A percentile compares a stretch with the other conserved stretches of the same genome.
Evolutionary conservation across 768 basidiomycete species (phyloP).

Genomic region (Pulveroboletus sp.): DNA sequence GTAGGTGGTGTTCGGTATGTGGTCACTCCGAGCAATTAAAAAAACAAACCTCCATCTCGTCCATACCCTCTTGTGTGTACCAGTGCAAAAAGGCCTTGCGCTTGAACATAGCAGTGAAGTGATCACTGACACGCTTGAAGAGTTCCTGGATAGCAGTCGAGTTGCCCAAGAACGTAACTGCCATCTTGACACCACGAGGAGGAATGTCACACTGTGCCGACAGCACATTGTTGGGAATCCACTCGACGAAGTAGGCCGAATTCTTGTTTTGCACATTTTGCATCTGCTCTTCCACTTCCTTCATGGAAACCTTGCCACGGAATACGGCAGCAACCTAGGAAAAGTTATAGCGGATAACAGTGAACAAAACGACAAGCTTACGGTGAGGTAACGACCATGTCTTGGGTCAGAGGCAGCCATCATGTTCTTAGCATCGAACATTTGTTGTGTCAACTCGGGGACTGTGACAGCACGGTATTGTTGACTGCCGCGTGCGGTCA

Average conservation of each 20-base stretch:
- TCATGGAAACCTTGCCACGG: slow-evolving; percentile 99
- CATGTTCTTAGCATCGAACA: slow-evolving; percentile 99
- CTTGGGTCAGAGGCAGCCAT: slow-evolving; percentile 98
- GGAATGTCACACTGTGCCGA: slow-evolving; percentile 98
- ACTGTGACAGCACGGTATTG: slow-evolving; percentile 97
- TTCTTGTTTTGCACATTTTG: slow-evolving; percentile 97
- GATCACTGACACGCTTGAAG: slow-evolving; percentile 97
- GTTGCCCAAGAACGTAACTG: slow-evolving; percentile 96
- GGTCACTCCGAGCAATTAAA: background rate
- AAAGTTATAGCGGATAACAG: background rate
- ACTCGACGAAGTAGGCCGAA: slow-evolving; percentile 97
- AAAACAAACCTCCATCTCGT: slow-evolving; percentile 81
- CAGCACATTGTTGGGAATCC: slow-evolving; percentile 99
- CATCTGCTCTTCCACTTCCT: slow-evolving; percentile 99
- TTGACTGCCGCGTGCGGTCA: slow-evolving; percentile 90
- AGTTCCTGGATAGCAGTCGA: slow-evolving; percentile 96
- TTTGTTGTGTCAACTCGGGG: slow-evolving; percentile 96
- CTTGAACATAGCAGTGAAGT: slow-evolving; percentile 99
- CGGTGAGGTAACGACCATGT: slow-evolving; percentile 96
- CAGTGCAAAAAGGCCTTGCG: slow-evolving; percentile 98
- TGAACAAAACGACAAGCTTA: slow-evolving; percentile 28
- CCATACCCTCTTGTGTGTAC: slow-evolving; percentile 99
- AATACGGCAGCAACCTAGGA: slow-evolving; percentile 84
- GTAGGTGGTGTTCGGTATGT: slow-evolving; percentile 2
- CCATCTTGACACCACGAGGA: slow-evolving; percentile 93